Conservation (phyloP, 306 rosid genomes). For the Oxytropis ochrocephala region DNA sequence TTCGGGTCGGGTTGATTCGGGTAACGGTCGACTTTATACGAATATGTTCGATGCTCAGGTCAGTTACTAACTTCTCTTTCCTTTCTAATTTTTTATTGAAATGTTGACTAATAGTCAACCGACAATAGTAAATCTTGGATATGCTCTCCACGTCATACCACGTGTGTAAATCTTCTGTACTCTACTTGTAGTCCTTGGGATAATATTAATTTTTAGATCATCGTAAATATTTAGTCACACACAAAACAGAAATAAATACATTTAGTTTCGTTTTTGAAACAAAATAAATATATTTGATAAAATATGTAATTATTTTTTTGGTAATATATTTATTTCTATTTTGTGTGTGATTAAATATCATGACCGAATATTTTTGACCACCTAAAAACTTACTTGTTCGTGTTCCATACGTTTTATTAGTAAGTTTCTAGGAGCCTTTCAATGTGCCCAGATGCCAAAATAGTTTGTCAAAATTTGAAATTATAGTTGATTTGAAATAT, state of each 20-base stretch:
- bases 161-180: not conserved
- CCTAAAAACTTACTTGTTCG: no score
- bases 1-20: slow-evolving; percentile 81
- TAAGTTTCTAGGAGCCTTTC: not conserved
- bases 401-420: no score
- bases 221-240: no score
- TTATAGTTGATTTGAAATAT: not conserved
- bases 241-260: no score
- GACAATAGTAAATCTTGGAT: not conserved
- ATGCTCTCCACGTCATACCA: not conserved
- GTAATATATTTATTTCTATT: no score
- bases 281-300: no score
- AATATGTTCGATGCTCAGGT: slow-evolving; percentile 99
- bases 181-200: no score
- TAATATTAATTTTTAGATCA: no score
- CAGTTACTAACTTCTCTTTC: not conserved
- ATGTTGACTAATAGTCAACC: not conserved
- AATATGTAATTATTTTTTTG: no score
- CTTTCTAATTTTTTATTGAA: not conserved
- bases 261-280: no score
- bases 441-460: not conserved
- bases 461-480: not conserved
- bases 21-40: slow-evolving; percentile 64
- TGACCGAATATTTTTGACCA: no score
- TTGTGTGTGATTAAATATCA: no score